A percentile compares a stretch with the other conserved stretches of the same genome.
phyloP scores from a whole-genome alignment of 2,329 filamentous ascomycete species.

The Cordyceps tenuipes region DNA sequence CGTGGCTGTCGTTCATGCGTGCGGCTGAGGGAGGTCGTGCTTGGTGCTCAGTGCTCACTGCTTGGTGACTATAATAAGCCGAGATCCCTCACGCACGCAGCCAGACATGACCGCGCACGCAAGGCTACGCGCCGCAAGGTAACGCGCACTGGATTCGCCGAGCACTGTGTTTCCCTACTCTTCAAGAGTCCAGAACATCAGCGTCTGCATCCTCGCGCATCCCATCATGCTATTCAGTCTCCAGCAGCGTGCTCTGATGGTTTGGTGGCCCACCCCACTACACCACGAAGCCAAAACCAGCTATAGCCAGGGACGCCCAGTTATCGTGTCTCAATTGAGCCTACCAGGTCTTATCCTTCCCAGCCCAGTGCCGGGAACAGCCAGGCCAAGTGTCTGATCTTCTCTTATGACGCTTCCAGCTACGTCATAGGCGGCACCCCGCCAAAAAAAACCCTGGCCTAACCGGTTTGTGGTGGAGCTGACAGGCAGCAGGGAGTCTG shows the following conservation, averaged over 20 bases:
- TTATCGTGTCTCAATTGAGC: too few species aligned
- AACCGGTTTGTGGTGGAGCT: background rate
- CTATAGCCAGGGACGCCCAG: too few species aligned
- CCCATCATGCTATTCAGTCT: too few species aligned
- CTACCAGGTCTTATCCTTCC: too few species aligned
- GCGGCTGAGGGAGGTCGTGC: background rate
- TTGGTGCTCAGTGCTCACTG: too few species aligned
- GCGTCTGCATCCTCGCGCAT: too few species aligned
- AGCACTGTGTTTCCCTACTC: background rate
- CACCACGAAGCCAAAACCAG: too few species aligned
- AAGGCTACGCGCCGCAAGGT: background rate
- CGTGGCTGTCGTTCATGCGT: background rate
- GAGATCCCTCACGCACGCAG: background rate
- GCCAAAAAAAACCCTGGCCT: background rate
- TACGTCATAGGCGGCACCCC: slow-evolving; percentile 1
- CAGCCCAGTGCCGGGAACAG: too few species aligned
- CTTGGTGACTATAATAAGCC: background rate
- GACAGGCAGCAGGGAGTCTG: too few species aligned
- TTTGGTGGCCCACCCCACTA: too few species aligned
- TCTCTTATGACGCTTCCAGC: background rate
- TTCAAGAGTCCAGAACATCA: background rate
- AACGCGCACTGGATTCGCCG: background rate
- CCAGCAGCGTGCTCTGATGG: too few species aligned
- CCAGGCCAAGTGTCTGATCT: background rate
- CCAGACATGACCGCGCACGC: background rate